phyloP scores from a whole-genome alignment of 176 grass and related monocot genomes.

The Tillandsia fasciculata region DNA sequence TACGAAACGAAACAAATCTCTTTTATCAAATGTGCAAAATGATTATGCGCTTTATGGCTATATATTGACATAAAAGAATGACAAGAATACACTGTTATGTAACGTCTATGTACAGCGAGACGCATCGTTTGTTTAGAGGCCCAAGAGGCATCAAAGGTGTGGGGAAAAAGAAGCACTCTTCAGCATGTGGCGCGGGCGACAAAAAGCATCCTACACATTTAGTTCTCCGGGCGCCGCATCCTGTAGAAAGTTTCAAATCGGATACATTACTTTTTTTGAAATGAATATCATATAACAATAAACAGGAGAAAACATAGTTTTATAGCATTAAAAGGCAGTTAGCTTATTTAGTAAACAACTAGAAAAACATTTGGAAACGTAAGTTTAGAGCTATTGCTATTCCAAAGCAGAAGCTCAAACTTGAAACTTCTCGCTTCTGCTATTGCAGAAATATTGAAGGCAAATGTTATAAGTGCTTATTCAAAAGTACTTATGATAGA shows the following conservation, averaged over 20 bases:
- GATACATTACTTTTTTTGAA: conserved; percentile 11
- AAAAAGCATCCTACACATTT: conserved; percentile 30
- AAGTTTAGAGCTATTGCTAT: no score
- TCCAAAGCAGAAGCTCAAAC: no score
- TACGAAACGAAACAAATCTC: conserved; percentile 28
- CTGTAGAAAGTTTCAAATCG: conserved; percentile 27
- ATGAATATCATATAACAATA: neutral
- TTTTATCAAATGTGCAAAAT: conserved; percentile 9
- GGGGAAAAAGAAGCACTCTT: neutral
- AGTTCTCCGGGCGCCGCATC: conserved; percentile 31
- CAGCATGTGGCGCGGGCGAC: conserved; percentile 1
- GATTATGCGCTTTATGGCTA: conserved; percentile 11
- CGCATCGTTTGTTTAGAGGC: conserved; percentile 3
- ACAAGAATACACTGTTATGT: conserved; percentile 31
- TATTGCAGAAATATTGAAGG: no score
- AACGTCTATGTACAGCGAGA: conserved; percentile 34
- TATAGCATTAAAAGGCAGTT: neutral
- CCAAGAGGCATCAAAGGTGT: conserved; percentile 4
- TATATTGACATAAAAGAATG: conserved; percentile 47
- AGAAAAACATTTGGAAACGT: no score
- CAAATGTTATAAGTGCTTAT: no score
- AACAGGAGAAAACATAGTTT: neutral
- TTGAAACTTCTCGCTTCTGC: no score
- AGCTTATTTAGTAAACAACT: no score
- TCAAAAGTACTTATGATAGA: no score